A percentile compares a stretch with the other conserved stretches of the same genome.
phyloP scores from a whole-genome alignment of 495 filamentous ascomycete species.

The Neurospora sp. region DNA sequence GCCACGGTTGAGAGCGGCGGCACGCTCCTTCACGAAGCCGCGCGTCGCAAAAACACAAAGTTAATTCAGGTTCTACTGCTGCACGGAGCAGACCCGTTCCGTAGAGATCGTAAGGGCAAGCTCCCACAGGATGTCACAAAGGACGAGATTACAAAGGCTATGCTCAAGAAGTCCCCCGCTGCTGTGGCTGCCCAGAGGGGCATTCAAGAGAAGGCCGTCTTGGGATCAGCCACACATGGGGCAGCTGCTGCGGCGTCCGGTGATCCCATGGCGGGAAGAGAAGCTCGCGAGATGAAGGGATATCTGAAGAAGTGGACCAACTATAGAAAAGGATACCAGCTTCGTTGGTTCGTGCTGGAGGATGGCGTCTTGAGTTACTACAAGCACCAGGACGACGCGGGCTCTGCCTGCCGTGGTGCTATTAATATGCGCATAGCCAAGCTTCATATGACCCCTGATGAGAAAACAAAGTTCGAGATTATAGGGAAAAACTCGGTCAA shows the following conservation, averaged over 20 bases:
- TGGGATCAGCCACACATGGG: slow-evolving; percentile 60
- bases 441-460: slow-evolving; percentile 88
- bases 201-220: slow-evolving; percentile 91
- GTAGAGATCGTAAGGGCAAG: slow-evolving; percentile 88
- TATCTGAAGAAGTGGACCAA: slow-evolving; percentile 99
- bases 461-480: slow-evolving; percentile 95
- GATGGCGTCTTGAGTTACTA: slow-evolving; percentile 98
- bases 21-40: slow-evolving; percentile 88
- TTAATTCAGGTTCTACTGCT: slow-evolving; percentile 83
- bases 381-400: slow-evolving; percentile 95
- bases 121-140: slow-evolving; percentile 95
- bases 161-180: slow-evolving; percentile 89
- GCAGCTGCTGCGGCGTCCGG: slow-evolving; percentile 43
- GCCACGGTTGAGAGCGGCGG: slow-evolving; percentile 66
- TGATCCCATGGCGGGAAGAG: slow-evolving; percentile 67
- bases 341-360: slow-evolving; percentile 96
- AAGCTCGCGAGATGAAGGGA: slow-evolving; percentile 92
- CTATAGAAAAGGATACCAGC: slow-evolving; percentile 90
- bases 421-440: slow-evolving; percentile 98
- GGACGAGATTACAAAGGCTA: slow-evolving; percentile 75
- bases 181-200: slow-evolving; percentile 89
- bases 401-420: slow-evolving; percentile 86
- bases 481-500: slow-evolving; percentile 98
- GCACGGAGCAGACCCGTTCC: slow-evolving; percentile 96
- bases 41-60: slow-evolving; percentile 70